These are phyloP conservation scores for Biscogniauxia sp. DNA, from an alignment of 2,329 filamentous ascomycete genomes.

Conservation along the genomic window DNA sequence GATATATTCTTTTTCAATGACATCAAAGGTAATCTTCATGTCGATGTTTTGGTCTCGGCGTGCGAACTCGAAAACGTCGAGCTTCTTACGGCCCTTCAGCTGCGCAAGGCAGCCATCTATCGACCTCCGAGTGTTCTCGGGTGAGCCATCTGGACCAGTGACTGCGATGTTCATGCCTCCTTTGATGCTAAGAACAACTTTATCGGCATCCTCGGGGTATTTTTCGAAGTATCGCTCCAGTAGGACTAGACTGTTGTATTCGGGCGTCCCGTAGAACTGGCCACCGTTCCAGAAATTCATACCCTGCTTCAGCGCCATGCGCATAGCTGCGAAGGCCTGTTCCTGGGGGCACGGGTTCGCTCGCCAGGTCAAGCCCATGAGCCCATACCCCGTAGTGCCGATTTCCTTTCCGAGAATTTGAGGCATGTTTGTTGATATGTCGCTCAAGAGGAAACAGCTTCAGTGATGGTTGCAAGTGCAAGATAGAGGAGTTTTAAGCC, in stretches of 20 bases:
- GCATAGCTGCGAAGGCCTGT: slow-evolving; percentile 46
- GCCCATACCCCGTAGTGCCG: slow-evolving; percentile 25
- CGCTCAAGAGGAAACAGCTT: neutral
- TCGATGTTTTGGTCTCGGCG: slow-evolving; percentile 44
- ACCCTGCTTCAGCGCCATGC: slow-evolving; percentile 40
- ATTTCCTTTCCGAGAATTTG: slow-evolving; percentile 27
- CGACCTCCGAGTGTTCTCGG: slow-evolving; percentile 45
- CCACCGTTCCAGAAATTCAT: slow-evolving; percentile 52
- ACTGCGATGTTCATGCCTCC: slow-evolving; percentile 41
- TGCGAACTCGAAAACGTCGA: slow-evolving; percentile 55
- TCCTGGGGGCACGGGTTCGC: slow-evolving; percentile 32
- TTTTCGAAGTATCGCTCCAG: slow-evolving; percentile 54
- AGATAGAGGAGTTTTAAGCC: neutral
- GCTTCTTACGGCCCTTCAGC: slow-evolving; percentile 44
- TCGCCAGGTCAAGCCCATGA: slow-evolving; percentile 35
- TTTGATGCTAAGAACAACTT: slow-evolving; percentile 57
- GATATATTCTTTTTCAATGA: slow-evolving; percentile 37
- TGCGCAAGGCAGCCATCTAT: slow-evolving; percentile 47
- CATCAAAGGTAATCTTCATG: slow-evolving; percentile 35
- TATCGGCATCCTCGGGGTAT: slow-evolving; percentile 55
- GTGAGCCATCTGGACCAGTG: slow-evolving; percentile 42
- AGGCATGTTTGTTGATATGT: slow-evolving; percentile 22
- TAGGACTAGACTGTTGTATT: slow-evolving; percentile 51
- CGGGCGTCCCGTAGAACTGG: slow-evolving; percentile 52
- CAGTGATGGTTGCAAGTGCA: neutral